Evolutionary conservation across 164 flowering plant species (phyloP).

Genomic region (Vitis cinerea): DNA sequence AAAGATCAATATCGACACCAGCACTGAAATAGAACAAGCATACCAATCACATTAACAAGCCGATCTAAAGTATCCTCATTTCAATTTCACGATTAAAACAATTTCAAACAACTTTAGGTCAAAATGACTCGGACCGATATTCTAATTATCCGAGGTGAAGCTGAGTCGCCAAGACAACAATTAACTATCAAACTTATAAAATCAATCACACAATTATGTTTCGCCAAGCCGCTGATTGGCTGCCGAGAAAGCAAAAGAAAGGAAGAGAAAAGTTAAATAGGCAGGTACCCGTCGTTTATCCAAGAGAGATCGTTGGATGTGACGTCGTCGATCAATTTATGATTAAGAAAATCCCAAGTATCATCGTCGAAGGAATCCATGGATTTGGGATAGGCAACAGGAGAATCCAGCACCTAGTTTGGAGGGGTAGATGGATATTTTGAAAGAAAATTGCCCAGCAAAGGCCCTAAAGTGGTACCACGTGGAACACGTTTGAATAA

Average conservation of each 20-base stretch:
- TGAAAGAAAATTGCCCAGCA: no score
- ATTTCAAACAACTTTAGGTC: background rate
- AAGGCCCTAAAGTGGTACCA: no score
- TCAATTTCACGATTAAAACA: background rate
- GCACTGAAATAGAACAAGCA: background rate
- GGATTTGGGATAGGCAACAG: no score
- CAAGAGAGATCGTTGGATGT: slow-evolving; percentile 10
- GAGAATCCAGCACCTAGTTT: no score
- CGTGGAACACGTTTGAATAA: no score
- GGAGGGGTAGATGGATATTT: no score
- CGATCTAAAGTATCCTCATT: background rate
- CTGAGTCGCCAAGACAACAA: background rate
- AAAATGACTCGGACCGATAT: background rate
- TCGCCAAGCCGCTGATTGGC: background rate
- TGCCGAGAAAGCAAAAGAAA: background rate
- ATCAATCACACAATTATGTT: background rate
- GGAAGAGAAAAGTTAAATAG: background rate
- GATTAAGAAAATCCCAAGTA: slow-evolving; percentile 24
- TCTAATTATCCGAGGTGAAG: no score
- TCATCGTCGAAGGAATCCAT: slow-evolving; percentile 17
- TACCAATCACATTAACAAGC: background rate
- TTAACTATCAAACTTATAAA: background rate
- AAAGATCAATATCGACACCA: slow-evolving; percentile 4
- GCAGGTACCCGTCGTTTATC: slow-evolving; percentile 5
- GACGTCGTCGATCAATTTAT: slow-evolving; percentile 11